Evolutionary conservation across 345 rosid species (phyloP).

Genomic region (Salix udensis): DNA sequence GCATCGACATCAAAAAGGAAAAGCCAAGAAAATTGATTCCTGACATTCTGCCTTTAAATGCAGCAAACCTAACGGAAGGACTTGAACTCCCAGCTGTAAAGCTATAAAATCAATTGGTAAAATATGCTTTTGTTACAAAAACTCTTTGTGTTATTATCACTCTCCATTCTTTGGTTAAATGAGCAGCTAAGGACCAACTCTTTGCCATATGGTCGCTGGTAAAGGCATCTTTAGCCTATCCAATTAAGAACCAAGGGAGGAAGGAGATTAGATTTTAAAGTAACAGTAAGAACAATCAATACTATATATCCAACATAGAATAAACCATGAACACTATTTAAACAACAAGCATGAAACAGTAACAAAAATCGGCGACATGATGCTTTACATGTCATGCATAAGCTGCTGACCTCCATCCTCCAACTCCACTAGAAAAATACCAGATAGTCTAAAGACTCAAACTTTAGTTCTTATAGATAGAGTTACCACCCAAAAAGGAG

Average conservation of each 20-base stretch:
- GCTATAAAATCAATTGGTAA: too few relatives aligned
- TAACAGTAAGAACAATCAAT: slow-evolving; percentile 9
- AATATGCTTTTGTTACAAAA: not conserved
- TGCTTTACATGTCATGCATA: slow-evolving; percentile 1
- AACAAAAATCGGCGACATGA: not conserved
- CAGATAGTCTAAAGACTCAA: not conserved
- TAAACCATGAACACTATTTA: not conserved
- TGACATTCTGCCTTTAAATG: not conserved
- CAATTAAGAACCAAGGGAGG: slow-evolving; percentile 9
- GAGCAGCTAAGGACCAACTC: not conserved
- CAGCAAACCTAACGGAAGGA: too few relatives aligned
- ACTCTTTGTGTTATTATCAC: not conserved
- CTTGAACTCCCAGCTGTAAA: not conserved
- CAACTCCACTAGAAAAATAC: slow-evolving; percentile 5
- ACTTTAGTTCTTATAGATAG: not conserved
- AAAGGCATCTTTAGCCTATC: not conserved
- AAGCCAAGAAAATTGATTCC: not conserved
- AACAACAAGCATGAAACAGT: slow-evolving; percentile 4
- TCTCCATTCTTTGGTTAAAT: slow-evolving; percentile 11
- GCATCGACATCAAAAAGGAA: not conserved
- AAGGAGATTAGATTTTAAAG: slow-evolving; percentile 2
- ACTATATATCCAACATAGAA: slow-evolving; percentile 6
- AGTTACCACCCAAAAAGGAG: not conserved
- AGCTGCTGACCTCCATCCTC: slow-evolving; percentile 6
- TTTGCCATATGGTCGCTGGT: not conserved